phyloP scores from a whole-genome alignment of 345 rosid genomes.

The Tarenaya hassleriana region DNA sequence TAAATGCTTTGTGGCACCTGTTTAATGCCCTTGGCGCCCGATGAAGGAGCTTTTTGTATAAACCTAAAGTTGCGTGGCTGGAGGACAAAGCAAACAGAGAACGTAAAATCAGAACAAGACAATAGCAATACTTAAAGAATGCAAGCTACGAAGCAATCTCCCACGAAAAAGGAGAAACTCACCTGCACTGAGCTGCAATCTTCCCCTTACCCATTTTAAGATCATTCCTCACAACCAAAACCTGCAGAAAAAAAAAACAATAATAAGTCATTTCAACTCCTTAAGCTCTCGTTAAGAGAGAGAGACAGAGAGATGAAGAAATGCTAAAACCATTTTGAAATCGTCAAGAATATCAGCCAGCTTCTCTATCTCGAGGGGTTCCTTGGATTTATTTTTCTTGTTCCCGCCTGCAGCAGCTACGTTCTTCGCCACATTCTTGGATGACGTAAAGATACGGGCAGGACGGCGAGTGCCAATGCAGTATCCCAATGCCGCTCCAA shows the following conservation, averaged over 20 bases:
- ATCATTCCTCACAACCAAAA: slow-evolving; percentile 92
- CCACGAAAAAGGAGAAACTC: neutral
- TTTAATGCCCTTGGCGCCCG: slow-evolving; percentile 82
- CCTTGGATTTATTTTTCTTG: slow-evolving; percentile 39
- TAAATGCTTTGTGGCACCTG: slow-evolving; percentile 37
- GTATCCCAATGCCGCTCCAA: slow-evolving; percentile 86
- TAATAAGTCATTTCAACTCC: slow-evolving; percentile 1
- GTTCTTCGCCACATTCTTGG: slow-evolving; percentile 26
- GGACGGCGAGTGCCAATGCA: slow-evolving; percentile 58
- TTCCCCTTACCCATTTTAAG: slow-evolving; percentile 99
- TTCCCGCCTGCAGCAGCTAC: slow-evolving; percentile 19
- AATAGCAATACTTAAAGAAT: neutral
- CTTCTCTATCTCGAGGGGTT: slow-evolving; percentile 68
- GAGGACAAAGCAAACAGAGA: slow-evolving; percentile 15
- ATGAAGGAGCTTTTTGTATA: slow-evolving; percentile 67
- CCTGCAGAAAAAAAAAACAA: slow-evolving; percentile 36
- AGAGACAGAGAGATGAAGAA: slow-evolving; percentile 6
- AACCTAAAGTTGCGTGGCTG: slow-evolving; percentile 97
- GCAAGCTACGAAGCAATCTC: neutral
- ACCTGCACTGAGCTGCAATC: slow-evolving; percentile 99
- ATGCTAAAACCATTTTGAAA: slow-evolving; percentile 68
- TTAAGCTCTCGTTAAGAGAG: neutral
- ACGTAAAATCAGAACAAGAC: slow-evolving; percentile 1
- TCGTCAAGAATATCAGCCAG: slow-evolving; percentile 79
- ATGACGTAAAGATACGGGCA: slow-evolving; percentile 31